Conservation (phyloP, 2,329 filamentous ascomycete genomes). For the Alternaria postmessia region DNA sequence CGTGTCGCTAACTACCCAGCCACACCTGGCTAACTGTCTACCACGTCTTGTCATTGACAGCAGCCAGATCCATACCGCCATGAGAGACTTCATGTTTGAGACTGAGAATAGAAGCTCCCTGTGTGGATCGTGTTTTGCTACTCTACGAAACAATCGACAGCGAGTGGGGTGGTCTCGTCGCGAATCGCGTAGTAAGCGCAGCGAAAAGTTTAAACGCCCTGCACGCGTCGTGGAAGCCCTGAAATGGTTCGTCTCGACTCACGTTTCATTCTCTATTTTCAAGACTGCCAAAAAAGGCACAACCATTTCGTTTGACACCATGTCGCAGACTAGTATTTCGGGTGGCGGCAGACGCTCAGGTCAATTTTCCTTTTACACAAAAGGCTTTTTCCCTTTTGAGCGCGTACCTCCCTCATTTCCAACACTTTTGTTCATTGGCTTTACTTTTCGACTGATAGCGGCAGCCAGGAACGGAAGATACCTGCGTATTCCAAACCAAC, state of each 20-base stretch:
- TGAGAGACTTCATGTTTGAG: neutral
- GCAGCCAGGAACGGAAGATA: slow-evolving; percentile 2
- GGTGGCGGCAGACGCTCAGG: neutral
- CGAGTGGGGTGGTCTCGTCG: slow-evolving; percentile 6
- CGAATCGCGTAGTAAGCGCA: slow-evolving; percentile 14
- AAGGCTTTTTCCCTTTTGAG: slow-evolving; percentile 8
- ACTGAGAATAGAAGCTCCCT: slow-evolving; percentile 11
- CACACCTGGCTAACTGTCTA: slow-evolving; percentile 1
- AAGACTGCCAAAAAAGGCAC: slow-evolving; percentile 1
- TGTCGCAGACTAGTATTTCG: slow-evolving; percentile 2
- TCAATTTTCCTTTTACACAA: slow-evolving; percentile 2
- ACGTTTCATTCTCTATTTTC: slow-evolving; percentile 7
- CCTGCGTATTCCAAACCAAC: neutral
- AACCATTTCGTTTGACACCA: slow-evolving; percentile 7
- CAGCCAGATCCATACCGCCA: slow-evolving; percentile 4
- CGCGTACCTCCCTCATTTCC: neutral
- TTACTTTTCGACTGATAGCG: slow-evolving; percentile 2
- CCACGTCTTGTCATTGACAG: slow-evolving; percentile 11
- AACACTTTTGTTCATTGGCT: neutral
- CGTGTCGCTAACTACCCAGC: slow-evolving; percentile 5
- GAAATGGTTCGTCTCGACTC: slow-evolving; percentile 19
- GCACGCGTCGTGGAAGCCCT: slow-evolving; percentile 12
- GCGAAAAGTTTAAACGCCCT: slow-evolving; percentile 6
- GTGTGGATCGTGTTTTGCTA: slow-evolving; percentile 6
- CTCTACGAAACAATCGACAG: slow-evolving; percentile 3